These are phyloP conservation scores for Camelina laxa DNA, from an alignment of 345 rosid genomes.

Conservation along the genomic window DNA sequence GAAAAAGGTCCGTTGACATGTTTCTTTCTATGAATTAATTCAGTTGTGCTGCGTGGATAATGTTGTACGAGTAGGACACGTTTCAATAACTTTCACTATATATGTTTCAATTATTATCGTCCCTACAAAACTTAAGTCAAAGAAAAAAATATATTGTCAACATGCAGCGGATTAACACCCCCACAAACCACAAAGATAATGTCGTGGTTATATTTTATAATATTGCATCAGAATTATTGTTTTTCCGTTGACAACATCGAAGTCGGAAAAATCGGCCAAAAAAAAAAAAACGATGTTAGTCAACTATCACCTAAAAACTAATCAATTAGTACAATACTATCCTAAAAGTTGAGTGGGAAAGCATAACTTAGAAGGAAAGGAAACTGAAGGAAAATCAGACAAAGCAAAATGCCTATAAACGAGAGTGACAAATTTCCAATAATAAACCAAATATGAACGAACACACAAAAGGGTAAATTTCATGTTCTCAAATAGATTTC, in stretches of 20 bases:
- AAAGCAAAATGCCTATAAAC: conserved; percentile 24
- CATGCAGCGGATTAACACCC: neutral
- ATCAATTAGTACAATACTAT: neutral
- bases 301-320: neutral
- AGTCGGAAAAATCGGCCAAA: neutral
- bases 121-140: neutral
- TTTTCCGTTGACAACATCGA: neutral
- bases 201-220: neutral
- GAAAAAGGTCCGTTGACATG: neutral
- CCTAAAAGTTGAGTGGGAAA: conserved; percentile 2
- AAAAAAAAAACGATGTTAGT: neutral
- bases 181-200: neutral
- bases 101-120: neutral
- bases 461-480: conserved; percentile 10
- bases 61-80: neutral
- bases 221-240: neutral
- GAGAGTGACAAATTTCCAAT: conserved; percentile 22
- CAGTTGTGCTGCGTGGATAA: neutral
- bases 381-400: neutral
- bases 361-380: conserved; percentile 3
- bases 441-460: conserved; percentile 21
- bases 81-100: neutral
- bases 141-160: neutral
- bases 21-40: neutral
- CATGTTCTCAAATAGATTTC: neutral